Conservation (phyloP, 2,329 filamentous ascomycete genomes). For the Mycocentrospora acerina region DNA sequence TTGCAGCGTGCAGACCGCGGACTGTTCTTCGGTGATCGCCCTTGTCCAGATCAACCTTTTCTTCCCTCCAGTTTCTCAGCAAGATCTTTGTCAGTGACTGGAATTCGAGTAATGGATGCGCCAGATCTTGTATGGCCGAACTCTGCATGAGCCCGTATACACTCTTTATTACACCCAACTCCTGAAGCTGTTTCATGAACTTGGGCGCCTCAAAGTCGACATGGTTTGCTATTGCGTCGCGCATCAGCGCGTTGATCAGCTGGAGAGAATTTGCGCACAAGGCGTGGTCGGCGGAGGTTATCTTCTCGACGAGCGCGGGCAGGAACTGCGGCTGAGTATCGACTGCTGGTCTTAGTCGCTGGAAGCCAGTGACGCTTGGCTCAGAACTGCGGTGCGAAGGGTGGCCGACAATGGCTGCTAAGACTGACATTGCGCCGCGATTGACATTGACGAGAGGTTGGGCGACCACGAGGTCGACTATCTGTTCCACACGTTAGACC, state of each 20-base stretch:
- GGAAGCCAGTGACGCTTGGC: conserved; percentile 77
- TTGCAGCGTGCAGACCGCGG: conserved; percentile 81
- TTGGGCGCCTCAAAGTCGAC: conserved; percentile 85
- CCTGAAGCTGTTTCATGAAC: conserved; percentile 90
- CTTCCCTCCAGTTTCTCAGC: conserved; percentile 82
- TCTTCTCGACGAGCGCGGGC: conserved; percentile 85
- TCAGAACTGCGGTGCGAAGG: conserved; percentile 61
- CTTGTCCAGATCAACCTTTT: conserved; percentile 80
- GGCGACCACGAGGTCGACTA: conserved; percentile 90
- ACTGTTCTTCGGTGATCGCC: conserved; percentile 85
- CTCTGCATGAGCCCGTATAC: conserved; percentile 93
- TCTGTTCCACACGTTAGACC: conserved; percentile 45
- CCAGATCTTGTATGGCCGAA: conserved; percentile 84
- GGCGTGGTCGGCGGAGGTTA: conserved; percentile 92
- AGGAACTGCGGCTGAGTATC: conserved; percentile 91
- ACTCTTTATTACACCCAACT: conserved; percentile 87
- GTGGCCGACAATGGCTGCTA: conserved; percentile 89
- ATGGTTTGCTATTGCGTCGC: conserved; percentile 82
- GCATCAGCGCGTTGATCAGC: conserved; percentile 91
- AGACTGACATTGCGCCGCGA: conserved; percentile 92
- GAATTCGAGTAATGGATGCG: conserved; percentile 88
- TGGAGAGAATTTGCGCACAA: conserved; percentile 94
- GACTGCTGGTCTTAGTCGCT: conserved; percentile 87
- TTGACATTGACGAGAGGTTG: conserved; percentile 97
- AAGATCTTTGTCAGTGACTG: conserved; percentile 88